phyloP scores from a whole-genome alignment of 148 eudicot genomes.

The Chenopodium berlandieri region DNA sequence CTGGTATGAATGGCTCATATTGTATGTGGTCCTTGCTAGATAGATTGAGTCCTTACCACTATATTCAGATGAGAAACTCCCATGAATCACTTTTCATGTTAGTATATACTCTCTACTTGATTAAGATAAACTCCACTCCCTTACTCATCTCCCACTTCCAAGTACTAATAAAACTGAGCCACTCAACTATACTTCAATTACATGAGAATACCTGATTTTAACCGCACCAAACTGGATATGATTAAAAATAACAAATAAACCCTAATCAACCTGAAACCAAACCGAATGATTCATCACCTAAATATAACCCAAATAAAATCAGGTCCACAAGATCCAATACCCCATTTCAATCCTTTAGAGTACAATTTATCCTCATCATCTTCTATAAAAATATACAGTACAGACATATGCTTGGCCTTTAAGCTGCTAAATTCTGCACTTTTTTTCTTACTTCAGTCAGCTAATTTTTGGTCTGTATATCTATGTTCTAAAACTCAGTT shows the following conservation, averaged over 20 bases:
- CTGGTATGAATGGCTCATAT: neutral
- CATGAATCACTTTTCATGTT: neutral
- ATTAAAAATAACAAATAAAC: neutral
- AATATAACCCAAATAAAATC: neutral
- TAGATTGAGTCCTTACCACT: neutral
- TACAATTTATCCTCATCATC: neutral
- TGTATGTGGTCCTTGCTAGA: constrained; percentile 1
- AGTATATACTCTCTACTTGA: neutral
- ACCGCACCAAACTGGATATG: neutral
- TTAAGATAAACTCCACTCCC: neutral
- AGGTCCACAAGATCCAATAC: no score
- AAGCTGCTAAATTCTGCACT: neutral
- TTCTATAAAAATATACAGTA: neutral
- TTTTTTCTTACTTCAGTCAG: no score
- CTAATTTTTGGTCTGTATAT: neutral
- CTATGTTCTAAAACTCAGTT: neutral
- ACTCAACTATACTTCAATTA: no score
- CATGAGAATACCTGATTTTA: neutral
- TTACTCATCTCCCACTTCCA: constrained; percentile 10
- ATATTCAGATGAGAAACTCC: neutral
- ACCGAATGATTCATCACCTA: neutral
- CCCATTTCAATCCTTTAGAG: no score
- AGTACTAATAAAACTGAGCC: neutral
- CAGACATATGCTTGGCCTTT: neutral
- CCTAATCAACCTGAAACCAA: neutral